These are phyloP conservation scores for Grifola frondosa DNA, from an alignment of 1,284 basidiomycete species.

Conservation along the genomic window DNA sequence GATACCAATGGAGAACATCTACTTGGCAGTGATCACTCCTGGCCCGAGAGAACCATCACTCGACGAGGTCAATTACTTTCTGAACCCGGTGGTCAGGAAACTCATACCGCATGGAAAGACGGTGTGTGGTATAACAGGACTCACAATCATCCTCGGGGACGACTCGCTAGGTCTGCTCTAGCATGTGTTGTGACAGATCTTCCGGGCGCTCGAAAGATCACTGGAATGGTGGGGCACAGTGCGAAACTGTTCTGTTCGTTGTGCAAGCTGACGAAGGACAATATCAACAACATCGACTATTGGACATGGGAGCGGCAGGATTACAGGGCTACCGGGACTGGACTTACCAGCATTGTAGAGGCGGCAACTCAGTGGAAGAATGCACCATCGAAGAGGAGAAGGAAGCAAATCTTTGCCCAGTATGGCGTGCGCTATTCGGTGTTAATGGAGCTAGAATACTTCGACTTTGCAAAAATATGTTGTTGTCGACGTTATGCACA, in stretches of 20 bases:
- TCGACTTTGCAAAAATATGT: slow-evolving; percentile 32
- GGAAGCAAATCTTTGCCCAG: slow-evolving; percentile 6
- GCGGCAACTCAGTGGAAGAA: slow-evolving; percentile 24
- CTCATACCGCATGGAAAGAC: slow-evolving; percentile 28
- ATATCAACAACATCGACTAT: slow-evolving; percentile 24
- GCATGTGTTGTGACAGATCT: slow-evolving; percentile 35
- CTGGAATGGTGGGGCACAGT: slow-evolving; percentile 30
- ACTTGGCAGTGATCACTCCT: slow-evolving; percentile 33
- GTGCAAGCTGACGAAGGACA: slow-evolving; percentile 27
- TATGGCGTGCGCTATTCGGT: slow-evolving; percentile 25
- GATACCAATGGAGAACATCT: slow-evolving; percentile 30
- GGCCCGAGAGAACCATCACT: slow-evolving; percentile 34
- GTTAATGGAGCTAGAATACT: slow-evolving; percentile 33
- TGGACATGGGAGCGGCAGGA: too few relatives aligned
- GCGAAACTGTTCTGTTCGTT: slow-evolving; percentile 33
- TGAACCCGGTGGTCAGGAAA: slow-evolving; percentile 35
- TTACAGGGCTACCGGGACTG: too few relatives aligned
- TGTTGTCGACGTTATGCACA: slow-evolving; percentile 38
- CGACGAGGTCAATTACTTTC: slow-evolving; percentile 34
- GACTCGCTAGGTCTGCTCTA: slow-evolving; percentile 24
- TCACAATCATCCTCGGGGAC: slow-evolving; percentile 24
- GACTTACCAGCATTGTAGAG: slow-evolving; percentile 15
- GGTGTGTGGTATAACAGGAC: slow-evolving; percentile 34
- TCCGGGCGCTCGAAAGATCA: slow-evolving; percentile 33
- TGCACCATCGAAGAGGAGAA: too few relatives aligned